These are phyloP conservation scores for Lippia alba DNA, from an alignment of 305 asterid species.

Conservation along the genomic window DNA sequence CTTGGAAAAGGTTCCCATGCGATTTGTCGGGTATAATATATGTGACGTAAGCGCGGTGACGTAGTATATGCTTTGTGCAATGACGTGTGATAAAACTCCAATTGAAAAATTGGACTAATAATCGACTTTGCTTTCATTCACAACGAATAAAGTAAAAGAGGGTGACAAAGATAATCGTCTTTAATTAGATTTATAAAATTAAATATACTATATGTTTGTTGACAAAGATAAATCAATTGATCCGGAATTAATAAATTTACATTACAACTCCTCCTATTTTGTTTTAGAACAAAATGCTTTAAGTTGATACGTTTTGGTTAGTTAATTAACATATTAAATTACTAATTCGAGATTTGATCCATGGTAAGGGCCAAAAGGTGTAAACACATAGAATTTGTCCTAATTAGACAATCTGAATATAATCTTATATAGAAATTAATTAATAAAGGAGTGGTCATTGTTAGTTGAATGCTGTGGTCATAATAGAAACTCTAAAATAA, in stretches of 20 bases:
- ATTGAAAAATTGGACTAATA: background rate
- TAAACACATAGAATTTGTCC: conserved; percentile 24
- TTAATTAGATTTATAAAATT: background rate
- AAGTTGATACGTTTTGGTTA: too few species aligned
- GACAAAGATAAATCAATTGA: too few species aligned
- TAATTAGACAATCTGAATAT: conserved; percentile 25
- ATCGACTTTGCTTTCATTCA: background rate
- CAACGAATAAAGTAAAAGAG: background rate
- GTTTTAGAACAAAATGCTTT: too few species aligned
- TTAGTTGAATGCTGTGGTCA: background rate
- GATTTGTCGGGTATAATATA: too few species aligned
- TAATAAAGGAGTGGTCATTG: background rate
- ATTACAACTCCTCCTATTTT: too few species aligned
- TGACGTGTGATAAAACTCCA: background rate
- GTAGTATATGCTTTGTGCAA: background rate
- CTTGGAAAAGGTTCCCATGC: too few species aligned
- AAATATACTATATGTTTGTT: too few species aligned
- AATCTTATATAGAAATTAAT: background rate
- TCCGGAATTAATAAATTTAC: too few species aligned
- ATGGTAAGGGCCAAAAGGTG: background rate
- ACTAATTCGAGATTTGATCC: background rate
- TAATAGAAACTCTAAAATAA: too few species aligned
- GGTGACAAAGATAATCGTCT: background rate
- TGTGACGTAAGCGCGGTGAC: conserved; percentile 2
- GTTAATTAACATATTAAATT: background rate